Evolutionary conservation across 1,284 basidiomycete genomes (phyloP).

Genomic region (Cystobasidiaceae sp.): DNA sequence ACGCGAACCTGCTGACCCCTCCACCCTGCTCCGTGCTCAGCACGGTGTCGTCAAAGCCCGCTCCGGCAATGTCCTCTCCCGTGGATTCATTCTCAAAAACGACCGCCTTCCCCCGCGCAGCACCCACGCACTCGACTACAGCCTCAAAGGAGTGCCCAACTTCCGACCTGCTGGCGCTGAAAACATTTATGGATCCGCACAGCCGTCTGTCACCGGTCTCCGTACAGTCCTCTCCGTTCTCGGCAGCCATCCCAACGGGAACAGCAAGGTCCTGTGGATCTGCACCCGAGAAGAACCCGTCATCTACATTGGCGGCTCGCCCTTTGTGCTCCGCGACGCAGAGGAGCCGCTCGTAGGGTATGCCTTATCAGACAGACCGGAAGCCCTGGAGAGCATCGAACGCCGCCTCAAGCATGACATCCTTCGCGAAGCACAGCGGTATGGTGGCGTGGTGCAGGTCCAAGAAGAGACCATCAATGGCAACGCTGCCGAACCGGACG

Average conservation of each 20-base stretch:
- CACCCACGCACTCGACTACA: slow-evolving; percentile 57
- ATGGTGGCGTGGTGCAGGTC: slow-evolving; percentile 84
- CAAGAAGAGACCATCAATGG: slow-evolving; percentile 64
- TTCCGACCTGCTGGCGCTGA: slow-evolving; percentile 73
- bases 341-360: slow-evolving; percentile 76
- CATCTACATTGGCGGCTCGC: slow-evolving; percentile 87
- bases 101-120: slow-evolving; percentile 34
- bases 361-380: slow-evolving; percentile 79
- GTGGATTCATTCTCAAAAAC: slow-evolving; percentile 41
- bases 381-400: slow-evolving; percentile 95
- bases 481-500: slow-evolving; percentile 61
- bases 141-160: slow-evolving; percentile 86
- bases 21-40: slow-evolving; percentile 13
- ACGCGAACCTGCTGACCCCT: slow-evolving; percentile 7
- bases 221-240: slow-evolving; percentile 86
- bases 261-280: slow-evolving; percentile 51
- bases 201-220: slow-evolving; percentile 88
- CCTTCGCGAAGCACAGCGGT: slow-evolving; percentile 77
- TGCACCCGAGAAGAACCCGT: slow-evolving; percentile 52
- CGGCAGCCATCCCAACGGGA: slow-evolving; percentile 45
- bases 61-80: slow-evolving; percentile 36
- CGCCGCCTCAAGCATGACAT: slow-evolving; percentile 76
- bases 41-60: slow-evolving; percentile 32
- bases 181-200: slow-evolving; percentile 88
- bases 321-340: slow-evolving; percentile 92